Percentiles rank a stretch among this genome's conserved stretches.
These are phyloP conservation scores for Boletellus ananiceps DNA, from an alignment of 768 basidiomycete genomes.

Conservation along the genomic window DNA sequence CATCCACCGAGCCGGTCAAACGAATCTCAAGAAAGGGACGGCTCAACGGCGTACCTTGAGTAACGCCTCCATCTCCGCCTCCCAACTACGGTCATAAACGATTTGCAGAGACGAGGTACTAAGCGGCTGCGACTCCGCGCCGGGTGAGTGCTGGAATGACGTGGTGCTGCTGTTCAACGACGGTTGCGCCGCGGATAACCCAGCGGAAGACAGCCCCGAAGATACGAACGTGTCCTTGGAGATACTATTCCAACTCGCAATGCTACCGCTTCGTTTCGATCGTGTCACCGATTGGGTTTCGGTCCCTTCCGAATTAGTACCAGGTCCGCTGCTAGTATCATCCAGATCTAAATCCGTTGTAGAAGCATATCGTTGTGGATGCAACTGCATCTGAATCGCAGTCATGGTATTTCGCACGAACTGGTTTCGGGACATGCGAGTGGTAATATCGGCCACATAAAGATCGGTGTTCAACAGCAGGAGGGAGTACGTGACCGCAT, in stretches of 20 bases:
- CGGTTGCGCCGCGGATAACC: conserved; percentile 33
- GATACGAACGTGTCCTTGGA: conserved; percentile 54
- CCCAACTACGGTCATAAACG: conserved; percentile 70
- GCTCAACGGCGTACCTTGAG: conserved; percentile 57
- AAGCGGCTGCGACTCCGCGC: conserved; percentile 34
- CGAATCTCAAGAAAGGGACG: neutral
- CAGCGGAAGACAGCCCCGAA: conserved; percentile 34
- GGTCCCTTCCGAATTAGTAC: conserved; percentile 52
- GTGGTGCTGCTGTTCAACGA: conserved; percentile 58
- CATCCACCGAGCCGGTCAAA: neutral
- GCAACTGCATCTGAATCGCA: conserved; percentile 76
- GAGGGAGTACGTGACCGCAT: conserved; percentile 89
- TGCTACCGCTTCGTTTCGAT: conserved; percentile 76
- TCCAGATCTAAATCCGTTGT: conserved; percentile 62
- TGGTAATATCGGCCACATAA: conserved; percentile 86
- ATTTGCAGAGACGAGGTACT: conserved; percentile 32
- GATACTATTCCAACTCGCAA: conserved; percentile 80
- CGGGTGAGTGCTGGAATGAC: conserved; percentile 54
- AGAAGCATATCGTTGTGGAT: conserved; percentile 51
- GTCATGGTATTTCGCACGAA: conserved; percentile 91
- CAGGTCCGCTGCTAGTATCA: conserved; percentile 58
- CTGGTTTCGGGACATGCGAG: conserved; percentile 87
- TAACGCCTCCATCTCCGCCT: conserved; percentile 77
- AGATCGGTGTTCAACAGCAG: conserved; percentile 95
- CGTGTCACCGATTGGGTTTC: conserved; percentile 44